phyloP scores from a whole-genome alignment of 1,139 yeast genomes.

The Komagataea norvegica region DNA sequence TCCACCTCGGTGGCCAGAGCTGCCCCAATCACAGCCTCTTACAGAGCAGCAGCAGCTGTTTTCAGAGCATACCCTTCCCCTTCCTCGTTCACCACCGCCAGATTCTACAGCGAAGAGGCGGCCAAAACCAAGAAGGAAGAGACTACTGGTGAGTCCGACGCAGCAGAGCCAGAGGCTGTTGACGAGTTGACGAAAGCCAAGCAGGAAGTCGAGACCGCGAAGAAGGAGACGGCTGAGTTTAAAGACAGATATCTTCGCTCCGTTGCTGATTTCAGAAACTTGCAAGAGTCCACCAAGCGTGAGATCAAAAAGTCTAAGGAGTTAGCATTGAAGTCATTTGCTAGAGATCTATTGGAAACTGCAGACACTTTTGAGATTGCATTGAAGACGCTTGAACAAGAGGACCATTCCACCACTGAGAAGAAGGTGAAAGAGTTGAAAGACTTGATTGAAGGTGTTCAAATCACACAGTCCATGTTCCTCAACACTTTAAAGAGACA shows the following conservation, averaged over 20 bases:
- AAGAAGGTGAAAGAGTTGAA: slow-evolving; percentile 48
- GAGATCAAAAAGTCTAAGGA: slow-evolving; percentile 79
- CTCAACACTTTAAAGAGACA: slow-evolving; percentile 72
- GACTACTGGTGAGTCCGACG: no score
- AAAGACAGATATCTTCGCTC: slow-evolving; percentile 76
- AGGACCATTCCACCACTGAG: slow-evolving; percentile 26
- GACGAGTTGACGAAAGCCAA: slow-evolving; percentile 31
- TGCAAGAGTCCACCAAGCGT: slow-evolving; percentile 79
- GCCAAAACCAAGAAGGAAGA: slow-evolving; percentile 22
- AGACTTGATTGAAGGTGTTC: slow-evolving; percentile 74
- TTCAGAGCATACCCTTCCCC: slow-evolving; percentile 5
- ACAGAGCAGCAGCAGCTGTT: slow-evolving; percentile 6
- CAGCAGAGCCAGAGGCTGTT: slow-evolving; percentile 17
- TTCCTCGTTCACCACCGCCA: slow-evolving; percentile 9
- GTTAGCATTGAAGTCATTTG: slow-evolving; percentile 82
- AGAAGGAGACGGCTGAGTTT: slow-evolving; percentile 70
- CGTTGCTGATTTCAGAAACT: slow-evolving; percentile 81
- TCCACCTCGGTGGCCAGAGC: not conserved
- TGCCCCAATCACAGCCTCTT: not conserved
- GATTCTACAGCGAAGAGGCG: slow-evolving; percentile 27
- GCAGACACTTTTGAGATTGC: slow-evolving; percentile 85
- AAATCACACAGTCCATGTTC: slow-evolving; percentile 75
- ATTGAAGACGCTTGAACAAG: slow-evolving; percentile 61
- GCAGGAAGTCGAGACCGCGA: slow-evolving; percentile 54
- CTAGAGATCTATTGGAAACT: slow-evolving; percentile 78